A percentile compares a stretch with the other conserved stretches of the same genome.
Conservation (phyloP, 148 eudicot genomes). For the Rheum nobile region DNA sequence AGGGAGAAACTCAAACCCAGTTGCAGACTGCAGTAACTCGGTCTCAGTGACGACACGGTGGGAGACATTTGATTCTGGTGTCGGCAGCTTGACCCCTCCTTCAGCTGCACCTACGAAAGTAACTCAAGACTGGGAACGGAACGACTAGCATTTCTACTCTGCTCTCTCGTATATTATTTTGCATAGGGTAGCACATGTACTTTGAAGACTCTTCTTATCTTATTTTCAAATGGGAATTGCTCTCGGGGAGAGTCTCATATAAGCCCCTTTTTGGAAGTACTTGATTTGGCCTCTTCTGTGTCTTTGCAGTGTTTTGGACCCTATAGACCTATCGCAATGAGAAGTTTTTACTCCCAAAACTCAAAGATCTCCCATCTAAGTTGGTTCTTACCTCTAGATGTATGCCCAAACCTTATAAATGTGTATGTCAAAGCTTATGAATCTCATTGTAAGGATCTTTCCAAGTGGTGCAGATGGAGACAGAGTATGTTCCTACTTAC, state of each 20-base stretch:
- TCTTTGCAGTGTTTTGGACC: background rate
- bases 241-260: background rate
- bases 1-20: background rate
- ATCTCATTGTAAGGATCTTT: background rate
- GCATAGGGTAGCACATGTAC: background rate
- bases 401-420: background rate
- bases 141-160: background rate
- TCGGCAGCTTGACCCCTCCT: slow-evolving; percentile 2
- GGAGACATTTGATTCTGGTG: background rate
- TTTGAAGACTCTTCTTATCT: background rate
- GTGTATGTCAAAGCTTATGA: background rate
- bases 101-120: background rate
- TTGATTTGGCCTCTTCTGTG: background rate
- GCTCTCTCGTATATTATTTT: background rate
- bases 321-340: background rate
- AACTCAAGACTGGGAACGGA: slow-evolving; percentile 5
- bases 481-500: background rate
- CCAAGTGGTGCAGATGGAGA: background rate
- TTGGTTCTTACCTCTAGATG: background rate
- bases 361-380: background rate
- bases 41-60: background rate
- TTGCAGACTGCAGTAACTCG: background rate
- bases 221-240: background rate
- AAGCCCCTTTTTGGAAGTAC: background rate
- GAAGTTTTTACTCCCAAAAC: background rate